Evolutionary conservation across 768 basidiomycete species (phyloP), one percentile per base, ranked within the genome.

Genomic region (Saitozyma sp.): DNA sequence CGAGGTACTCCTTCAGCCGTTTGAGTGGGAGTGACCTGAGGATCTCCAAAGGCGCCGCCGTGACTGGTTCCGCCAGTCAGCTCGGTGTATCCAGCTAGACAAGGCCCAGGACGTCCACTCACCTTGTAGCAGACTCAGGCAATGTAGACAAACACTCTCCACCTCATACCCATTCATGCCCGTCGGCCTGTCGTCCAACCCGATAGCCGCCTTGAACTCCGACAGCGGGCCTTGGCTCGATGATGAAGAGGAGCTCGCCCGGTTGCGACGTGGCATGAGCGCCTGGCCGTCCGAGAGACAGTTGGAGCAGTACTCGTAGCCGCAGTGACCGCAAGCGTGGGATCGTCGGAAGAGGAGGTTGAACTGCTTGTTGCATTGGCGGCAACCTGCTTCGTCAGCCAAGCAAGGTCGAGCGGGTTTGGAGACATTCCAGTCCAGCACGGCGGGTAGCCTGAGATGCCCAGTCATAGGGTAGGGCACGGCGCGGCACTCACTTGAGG

Each of bases 111-210:
- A 11, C 11, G 40, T 3, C 7, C 10, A 10, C 76, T 63, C 55
- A 79, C 78, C 70, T 60, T 79, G 78, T 55, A 79, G 50, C 75
- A 75, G 76, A 9, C 70, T 59, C 14, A 75, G 54, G 63, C 78
- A 79, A 39, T 62, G 62, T 29, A 63, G 19, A 62, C 78, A 79
- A 7, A 79, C 78, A 38, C 66, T 66, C 56, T 75, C 76, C 46
- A 78, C 70, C 41, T 78, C 78, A 62, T 78, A 79, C 9, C 78
- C 78, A n/a, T 62, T 69, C 19, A 57, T 61, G n/a, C n/a, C 11
- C 7, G 54, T 45, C 29, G 56, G 49, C 56, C 19, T 3, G 20
- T 73, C 69, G 29, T 71, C 71, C 46, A 71, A 11, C 6, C 71
- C 71, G 7, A 73, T 37, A 38, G 61, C 66, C 19, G 51, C 62